Conservation (phyloP, 2,329 filamentous ascomycete genomes). For the Neoarthrinium moseri region DNA sequence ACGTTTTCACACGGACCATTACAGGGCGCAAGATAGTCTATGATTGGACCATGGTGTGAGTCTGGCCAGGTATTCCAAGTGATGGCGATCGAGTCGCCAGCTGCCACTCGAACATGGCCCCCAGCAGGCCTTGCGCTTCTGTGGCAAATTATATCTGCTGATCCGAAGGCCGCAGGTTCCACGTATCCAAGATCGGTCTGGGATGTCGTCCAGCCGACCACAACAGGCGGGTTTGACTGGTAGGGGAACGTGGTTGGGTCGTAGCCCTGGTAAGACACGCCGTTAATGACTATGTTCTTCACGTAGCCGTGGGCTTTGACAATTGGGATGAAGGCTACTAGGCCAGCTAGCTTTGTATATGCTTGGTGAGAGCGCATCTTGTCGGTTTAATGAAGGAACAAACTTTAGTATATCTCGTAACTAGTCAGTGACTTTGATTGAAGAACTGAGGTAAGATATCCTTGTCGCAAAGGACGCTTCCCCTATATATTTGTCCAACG, state of each 20-base stretch:
- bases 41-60: conserved; percentile 45
- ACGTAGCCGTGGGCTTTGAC: conserved; percentile 24
- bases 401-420: no score
- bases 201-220: conserved; percentile 27
- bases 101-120: conserved; percentile 38
- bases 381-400: background rate
- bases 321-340: conserved; percentile 18
- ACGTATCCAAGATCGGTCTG: conserved; percentile 41
- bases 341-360: background rate
- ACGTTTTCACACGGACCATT: conserved; percentile 39
- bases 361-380: background rate
- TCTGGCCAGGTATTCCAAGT: conserved; percentile 50
- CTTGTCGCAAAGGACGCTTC: no score
- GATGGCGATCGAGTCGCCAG: conserved; percentile 44
- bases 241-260: conserved; percentile 17
- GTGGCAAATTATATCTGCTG: conserved; percentile 49
- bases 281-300: conserved; percentile 24
- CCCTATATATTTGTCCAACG: no score
- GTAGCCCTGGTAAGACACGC: conserved; percentile 24
- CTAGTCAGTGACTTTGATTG: no score
- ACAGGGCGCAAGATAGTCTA: conserved; percentile 45
- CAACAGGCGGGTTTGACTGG: conserved; percentile 24
- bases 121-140: conserved; percentile 36
- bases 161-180: conserved; percentile 39
- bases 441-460: no score